Conservation (phyloP, 2,329 filamentous ascomycete species). For the Tolypocladium album region DNA sequence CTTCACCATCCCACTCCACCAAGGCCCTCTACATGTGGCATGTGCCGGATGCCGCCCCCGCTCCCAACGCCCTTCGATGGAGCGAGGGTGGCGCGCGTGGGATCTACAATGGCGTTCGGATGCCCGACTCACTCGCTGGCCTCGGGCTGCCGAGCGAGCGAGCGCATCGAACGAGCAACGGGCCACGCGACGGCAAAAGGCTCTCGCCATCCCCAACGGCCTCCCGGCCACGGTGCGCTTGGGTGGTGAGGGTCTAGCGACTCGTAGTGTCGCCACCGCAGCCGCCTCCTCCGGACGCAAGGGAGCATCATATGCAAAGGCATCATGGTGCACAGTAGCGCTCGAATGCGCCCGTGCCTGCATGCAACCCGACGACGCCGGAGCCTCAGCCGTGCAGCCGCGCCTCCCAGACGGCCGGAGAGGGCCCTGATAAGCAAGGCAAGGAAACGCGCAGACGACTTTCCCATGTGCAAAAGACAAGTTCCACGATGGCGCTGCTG, state of each 20-base stretch:
- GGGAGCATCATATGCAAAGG: neutral
- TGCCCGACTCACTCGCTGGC: neutral
- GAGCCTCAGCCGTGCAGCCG: conserved; percentile 1
- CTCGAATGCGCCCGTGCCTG: neutral
- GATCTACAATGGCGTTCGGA: neutral
- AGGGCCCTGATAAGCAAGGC: neutral
- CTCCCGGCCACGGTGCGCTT: neutral
- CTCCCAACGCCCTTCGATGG: no score
- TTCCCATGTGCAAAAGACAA: neutral
- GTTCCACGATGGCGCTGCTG: neutral
- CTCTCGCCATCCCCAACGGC: neutral
- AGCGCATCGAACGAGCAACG: neutral
- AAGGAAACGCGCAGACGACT: neutral
- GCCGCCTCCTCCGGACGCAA: neutral
- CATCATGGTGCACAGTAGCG: neutral
- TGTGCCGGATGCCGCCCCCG: neutral
- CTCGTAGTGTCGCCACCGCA: neutral
- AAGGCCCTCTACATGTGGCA: neutral
- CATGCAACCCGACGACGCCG: neutral
- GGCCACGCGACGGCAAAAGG: neutral
- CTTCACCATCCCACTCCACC: neutral
- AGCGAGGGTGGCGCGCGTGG: neutral
- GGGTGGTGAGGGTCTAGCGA: neutral
- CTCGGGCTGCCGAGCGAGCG: neutral
- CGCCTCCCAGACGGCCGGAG: neutral